Evolutionary conservation across 1,139 yeast species (phyloP).

Genomic region (Sugiyamaella paludigena): DNA sequence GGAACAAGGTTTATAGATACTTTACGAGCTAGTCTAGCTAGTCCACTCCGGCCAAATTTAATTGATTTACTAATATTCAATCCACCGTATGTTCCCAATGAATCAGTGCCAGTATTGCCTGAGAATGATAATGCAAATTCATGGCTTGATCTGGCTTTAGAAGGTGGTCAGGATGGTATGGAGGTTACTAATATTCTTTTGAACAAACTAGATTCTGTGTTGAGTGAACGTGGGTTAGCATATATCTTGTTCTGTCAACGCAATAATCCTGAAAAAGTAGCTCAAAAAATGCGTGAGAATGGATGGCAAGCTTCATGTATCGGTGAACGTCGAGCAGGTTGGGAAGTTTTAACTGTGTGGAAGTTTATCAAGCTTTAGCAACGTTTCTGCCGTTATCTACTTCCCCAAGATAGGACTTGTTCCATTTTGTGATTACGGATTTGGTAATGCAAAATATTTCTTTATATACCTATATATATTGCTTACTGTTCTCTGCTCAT

Average conservation of each 20-base stretch:
- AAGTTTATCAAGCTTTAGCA: slow-evolving; percentile 24
- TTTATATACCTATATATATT: not conserved
- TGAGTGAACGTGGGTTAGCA: slow-evolving; percentile 65
- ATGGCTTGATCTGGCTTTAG: slow-evolving; percentile 86
- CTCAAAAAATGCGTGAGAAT: slow-evolving; percentile 43
- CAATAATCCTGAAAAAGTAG: slow-evolving; percentile 68
- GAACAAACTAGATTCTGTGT: slow-evolving; percentile 46
- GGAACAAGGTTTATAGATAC: slow-evolving; percentile 49
- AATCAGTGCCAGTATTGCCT: slow-evolving; percentile 51
- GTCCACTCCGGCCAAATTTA: slow-evolving; percentile 44
- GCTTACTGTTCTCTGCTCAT: no score
- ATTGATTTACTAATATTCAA: slow-evolving; percentile 80
- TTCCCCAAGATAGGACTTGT: not conserved
- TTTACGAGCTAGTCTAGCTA: slow-evolving; percentile 55
- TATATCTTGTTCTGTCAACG: slow-evolving; percentile 84
- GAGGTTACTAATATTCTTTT: slow-evolving; percentile 67
- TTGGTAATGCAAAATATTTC: not conserved
- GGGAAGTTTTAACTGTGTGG: slow-evolving; percentile 84
- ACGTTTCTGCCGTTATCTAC: no score
- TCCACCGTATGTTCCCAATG: slow-evolving; percentile 95
- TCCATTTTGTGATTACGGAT: not conserved
- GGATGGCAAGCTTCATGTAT: slow-evolving; percentile 59
- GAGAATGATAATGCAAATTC: slow-evolving; percentile 43
- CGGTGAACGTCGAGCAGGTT: slow-evolving; percentile 78
- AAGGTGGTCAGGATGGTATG: slow-evolving; percentile 93